Evolutionary conservation across 768 basidiomycete genomes (phyloP), one percentile per base, ranked within the genome.

Genomic region (Mycena leptocephala): DNA sequence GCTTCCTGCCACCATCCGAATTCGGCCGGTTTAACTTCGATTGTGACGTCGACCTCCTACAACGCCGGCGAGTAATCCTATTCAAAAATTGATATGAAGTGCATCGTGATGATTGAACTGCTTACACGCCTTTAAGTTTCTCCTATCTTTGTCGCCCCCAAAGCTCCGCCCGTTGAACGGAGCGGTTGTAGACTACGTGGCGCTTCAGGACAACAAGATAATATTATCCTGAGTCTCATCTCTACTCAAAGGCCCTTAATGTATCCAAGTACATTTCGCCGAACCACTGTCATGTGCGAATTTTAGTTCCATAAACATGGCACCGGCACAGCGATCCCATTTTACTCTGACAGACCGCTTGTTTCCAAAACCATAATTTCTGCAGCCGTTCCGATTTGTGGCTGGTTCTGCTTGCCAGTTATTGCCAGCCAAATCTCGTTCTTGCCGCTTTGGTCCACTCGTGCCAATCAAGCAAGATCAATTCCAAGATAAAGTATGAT

Each of bases 1-100:
- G 51, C 53, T 51, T 75, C 48, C 65, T 63, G 48, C 13, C 51
- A 32, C 28, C 30, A 35, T 39, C 74, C 65, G 62, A 70, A 59
- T 39, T 68, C 39, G 10, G n/a, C 64, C 51, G 55, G 41, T 65
- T 20, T 48, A 70, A 35, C 74, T 30, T 73, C 56, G 46, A 53
- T 24, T 24, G 35, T 64, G 62, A 53, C 70, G 70, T 71, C 28
- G 30, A 62, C 18, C 41, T 73, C 62, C 70, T 72, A 41, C 70
- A 39, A 41, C 39, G 46, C 32, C 72, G 56, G 72, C 70, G 53
- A 43, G 18, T 62, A 28, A 10, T 43, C 14, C 26, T 13, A 66
- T 58, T 28, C 56, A 59, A 65, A 67, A 35, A n/a, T 65, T 46
- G 55, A 64, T 61, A 63, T 63, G 33, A 39, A 72, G 53, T 33